Percentiles rank a stretch among this genome's conserved stretches.
These are phyloP conservation scores for Tricholoma flavovirens DNA, from an alignment of 768 basidiomycete species.

Conservation along the genomic window DNA sequence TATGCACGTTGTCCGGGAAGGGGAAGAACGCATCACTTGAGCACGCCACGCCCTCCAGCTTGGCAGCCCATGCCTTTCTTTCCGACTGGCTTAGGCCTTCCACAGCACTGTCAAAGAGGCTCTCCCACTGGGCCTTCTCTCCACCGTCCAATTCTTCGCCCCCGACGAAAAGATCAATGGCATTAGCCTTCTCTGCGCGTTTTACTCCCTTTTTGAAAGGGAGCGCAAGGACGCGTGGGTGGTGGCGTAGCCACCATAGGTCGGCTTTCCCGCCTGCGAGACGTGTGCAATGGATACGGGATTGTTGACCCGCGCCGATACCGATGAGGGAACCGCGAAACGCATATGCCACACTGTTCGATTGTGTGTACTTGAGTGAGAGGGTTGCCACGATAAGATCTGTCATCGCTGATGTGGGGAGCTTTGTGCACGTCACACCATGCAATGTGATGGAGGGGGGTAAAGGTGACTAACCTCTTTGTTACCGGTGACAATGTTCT, in stretches of 20 bases:
- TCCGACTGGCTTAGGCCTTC: slow-evolving; percentile 61
- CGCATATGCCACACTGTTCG: slow-evolving; percentile 96
- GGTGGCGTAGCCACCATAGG: slow-evolving; percentile 98
- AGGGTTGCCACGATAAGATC: slow-evolving; percentile 96
- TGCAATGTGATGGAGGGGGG: neutral
- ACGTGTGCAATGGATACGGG: slow-evolving; percentile 98
- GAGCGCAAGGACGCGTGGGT: slow-evolving; percentile 85
- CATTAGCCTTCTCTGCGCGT: slow-evolving; percentile 97
- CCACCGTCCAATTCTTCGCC: slow-evolving; percentile 85
- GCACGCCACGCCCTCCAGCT: slow-evolving; percentile 84
- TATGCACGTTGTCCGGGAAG: slow-evolving; percentile 96
- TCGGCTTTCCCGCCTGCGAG: slow-evolving; percentile 98
- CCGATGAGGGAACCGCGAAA: slow-evolving; percentile 90
- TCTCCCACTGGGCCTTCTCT: slow-evolving; percentile 89
- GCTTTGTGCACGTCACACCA: slow-evolving; percentile 34
- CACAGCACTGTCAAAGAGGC: slow-evolving; percentile 71
- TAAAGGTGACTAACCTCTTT: slow-evolving; percentile 55
- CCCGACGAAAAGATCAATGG: slow-evolving; percentile 93
- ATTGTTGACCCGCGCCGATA: slow-evolving; percentile 96
- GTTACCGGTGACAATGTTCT: slow-evolving; percentile 85
- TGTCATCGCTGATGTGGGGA: slow-evolving; percentile 70
- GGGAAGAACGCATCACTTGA: slow-evolving; percentile 99
- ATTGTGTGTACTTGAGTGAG: slow-evolving; percentile 97
- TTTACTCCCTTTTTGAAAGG: slow-evolving; percentile 98
- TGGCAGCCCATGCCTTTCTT: slow-evolving; percentile 63